Base-by-base conservation (phyloP, 257 asterid genomes). In the Scutellaria barbata region DNA sequence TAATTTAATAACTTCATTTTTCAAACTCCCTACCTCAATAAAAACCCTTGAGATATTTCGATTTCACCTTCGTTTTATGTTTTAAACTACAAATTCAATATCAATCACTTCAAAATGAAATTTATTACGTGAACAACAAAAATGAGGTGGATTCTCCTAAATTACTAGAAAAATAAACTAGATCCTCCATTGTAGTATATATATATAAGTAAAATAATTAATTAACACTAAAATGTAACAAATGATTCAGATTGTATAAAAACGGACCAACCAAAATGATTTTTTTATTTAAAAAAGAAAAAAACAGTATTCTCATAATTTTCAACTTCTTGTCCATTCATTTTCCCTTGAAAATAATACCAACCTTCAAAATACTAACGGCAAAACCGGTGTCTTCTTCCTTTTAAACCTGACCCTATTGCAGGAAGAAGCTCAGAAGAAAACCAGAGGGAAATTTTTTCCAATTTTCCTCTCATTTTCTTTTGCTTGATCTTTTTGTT, bases 391-490 rank as follows among this genome's bases (percentile, higher is more conserved):
- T 35, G 58, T 12, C 48, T 35, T 66, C 22, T n/a, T 40, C 74
- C 68, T 8, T 67, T 60, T 74, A 79, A 70, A 79, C 47, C 70
- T 74, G 62, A 72, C 59, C 76, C 63, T 62, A 16, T 50, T 41
- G 33, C 25, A 20, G 16, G 37, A 43, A 40, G 52, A 66, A 63
- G 40, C 20, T 25, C 55, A 46, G 68, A 70, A 77, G 72, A 72
- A 81, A 76, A 60, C 30, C 45, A 71, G 70, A 69, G 83, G 79
- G 45, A 73, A 63, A 53, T 7, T 37, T 13, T 55, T 71, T 17
- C 25, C 57, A 80, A 69, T 67, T 84, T 76, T 69, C 76, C 81
- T 78, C 82, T 64, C 70, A 25, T 17, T 73, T 55, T 74, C 72
- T 17, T 43, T 70, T 51, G 39, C 65, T 68, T 70, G 17, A 46